Evolutionary conservation across 2,329 filamentous ascomycete genomes (phyloP).

Genomic region (Berkeleyomyces rouxiae): DNA sequence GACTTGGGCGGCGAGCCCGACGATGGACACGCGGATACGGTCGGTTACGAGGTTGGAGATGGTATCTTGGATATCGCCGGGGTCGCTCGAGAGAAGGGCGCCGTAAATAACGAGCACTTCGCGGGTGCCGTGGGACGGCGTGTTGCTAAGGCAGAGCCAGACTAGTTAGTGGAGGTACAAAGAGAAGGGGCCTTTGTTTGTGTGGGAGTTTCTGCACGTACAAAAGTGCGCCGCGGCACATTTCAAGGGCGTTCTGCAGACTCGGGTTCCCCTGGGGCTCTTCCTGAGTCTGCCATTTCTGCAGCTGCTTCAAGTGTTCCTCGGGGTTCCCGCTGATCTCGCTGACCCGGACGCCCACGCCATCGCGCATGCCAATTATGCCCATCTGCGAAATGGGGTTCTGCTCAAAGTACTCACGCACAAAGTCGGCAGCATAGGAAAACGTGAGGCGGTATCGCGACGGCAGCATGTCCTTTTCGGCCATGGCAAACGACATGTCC

Average conservation of each 20-base stretch:
- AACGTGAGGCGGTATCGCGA: constrained; percentile 71
- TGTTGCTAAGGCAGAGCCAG: constrained; percentile 40
- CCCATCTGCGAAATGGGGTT: constrained; percentile 95
- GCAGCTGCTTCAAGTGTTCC: constrained; percentile 67
- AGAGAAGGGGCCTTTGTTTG: constrained; percentile 1
- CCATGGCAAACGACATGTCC: constrained; percentile 86
- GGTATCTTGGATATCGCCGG: constrained; percentile 87
- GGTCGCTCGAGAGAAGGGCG: constrained; percentile 76
- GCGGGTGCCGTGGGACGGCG: constrained; percentile 80
- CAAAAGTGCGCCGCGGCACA: constrained; percentile 85
- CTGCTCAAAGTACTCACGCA: constrained; percentile 92
- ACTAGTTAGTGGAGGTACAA: constrained; percentile 1
- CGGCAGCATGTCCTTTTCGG: constrained; percentile 84
- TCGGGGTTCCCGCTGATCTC: constrained; percentile 84
- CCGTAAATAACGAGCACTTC: constrained; percentile 89
- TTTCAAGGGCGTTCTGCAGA: constrained; percentile 88
- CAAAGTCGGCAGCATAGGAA: constrained; percentile 71
- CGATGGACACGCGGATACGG: constrained; percentile 71
- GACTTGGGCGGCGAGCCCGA: constrained; percentile 81
- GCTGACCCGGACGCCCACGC: constrained; percentile 68
- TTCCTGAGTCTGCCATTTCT: constrained; percentile 40
- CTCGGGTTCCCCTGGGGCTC: constrained; percentile 62
- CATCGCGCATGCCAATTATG: constrained; percentile 84
- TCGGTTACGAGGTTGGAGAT: constrained; percentile 64
- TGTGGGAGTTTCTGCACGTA: constrained; percentile 24